Conservation (phyloP, 306 rosid genomes). For the Ammopiptanthus mongolicus region DNA sequence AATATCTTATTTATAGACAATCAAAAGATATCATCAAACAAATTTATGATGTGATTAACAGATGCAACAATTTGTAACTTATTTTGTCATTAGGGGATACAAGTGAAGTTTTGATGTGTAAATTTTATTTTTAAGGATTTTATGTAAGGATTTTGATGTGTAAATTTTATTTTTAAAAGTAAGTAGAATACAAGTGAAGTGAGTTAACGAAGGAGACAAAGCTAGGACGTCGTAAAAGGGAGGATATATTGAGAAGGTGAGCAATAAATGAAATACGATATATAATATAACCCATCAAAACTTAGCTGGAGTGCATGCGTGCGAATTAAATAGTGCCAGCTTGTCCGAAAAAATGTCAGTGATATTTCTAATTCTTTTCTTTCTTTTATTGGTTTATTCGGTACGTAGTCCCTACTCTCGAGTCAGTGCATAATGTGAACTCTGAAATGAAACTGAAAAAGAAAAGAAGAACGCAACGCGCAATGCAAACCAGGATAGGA, state of each 20-base stretch:
- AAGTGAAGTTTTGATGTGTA: no score
- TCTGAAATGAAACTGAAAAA: not conserved
- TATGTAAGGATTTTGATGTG: no score
- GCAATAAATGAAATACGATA: not conserved
- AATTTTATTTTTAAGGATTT: no score
- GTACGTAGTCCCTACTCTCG: not conserved
- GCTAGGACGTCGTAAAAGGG: not conserved
- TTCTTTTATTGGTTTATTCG: not conserved
- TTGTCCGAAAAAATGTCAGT: constrained; percentile 9
- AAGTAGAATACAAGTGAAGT: no score
- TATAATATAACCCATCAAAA: not conserved
- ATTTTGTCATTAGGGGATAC: no score
- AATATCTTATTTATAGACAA: no score
- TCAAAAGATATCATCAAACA: no score
- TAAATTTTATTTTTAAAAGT: no score
- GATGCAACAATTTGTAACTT: no score
- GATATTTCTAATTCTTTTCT: no score
- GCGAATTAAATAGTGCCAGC: constrained; percentile 16
- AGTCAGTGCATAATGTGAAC: not conserved
- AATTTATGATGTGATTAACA: no score
- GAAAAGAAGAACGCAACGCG: constrained; percentile 3
- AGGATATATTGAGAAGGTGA: not conserved
- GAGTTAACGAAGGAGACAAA: not conserved
- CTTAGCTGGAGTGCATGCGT: constrained; percentile 7
- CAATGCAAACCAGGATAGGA: not conserved